Evolutionary conservation across 345 rosid species (phyloP).

Genomic region (Pugionium cornutum): DNA sequence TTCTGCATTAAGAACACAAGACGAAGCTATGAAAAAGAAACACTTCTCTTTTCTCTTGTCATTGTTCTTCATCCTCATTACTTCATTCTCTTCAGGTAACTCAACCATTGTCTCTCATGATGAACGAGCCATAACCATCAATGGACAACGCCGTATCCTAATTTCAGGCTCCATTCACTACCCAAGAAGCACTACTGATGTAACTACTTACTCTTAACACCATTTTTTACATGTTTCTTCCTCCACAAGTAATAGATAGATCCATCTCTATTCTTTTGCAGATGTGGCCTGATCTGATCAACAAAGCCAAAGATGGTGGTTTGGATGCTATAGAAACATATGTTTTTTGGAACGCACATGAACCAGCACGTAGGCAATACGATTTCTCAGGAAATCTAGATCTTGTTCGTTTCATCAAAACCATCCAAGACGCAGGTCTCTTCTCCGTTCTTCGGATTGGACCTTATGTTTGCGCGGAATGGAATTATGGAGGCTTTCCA

Average conservation of each 20-base stretch:
- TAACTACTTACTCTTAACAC: conserved; percentile 12
- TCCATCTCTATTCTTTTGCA: conserved; percentile 9
- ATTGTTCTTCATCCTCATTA: neutral
- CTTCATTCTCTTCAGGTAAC: neutral
- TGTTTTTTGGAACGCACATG: conserved; percentile 70
- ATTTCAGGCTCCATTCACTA: conserved; percentile 72
- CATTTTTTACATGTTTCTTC: conserved; percentile 6
- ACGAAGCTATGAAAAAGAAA: conserved; percentile 26
- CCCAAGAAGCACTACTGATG: conserved; percentile 63
- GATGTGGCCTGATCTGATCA: conserved; percentile 74
- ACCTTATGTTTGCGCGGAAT: conserved; percentile 74
- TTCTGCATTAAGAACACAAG: neutral
- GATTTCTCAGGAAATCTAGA: conserved; percentile 55
- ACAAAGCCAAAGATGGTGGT: conserved; percentile 68
- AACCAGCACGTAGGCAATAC: conserved; percentile 55
- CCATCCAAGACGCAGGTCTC: conserved; percentile 51
- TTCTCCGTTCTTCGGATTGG: conserved; percentile 64
- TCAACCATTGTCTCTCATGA: conserved; percentile 46
- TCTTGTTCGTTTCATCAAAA: conserved; percentile 59
- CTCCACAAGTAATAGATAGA: neutral
- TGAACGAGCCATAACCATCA: conserved; percentile 50
- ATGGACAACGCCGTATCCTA: conserved; percentile 57
- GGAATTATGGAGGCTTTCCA: conserved; percentile 74
- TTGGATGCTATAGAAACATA: conserved; percentile 62
- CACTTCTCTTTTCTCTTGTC: neutral